Evolutionary conservation across 441 rosid genomes (phyloP).

Genomic region (Theobroma grandiflorum): DNA sequence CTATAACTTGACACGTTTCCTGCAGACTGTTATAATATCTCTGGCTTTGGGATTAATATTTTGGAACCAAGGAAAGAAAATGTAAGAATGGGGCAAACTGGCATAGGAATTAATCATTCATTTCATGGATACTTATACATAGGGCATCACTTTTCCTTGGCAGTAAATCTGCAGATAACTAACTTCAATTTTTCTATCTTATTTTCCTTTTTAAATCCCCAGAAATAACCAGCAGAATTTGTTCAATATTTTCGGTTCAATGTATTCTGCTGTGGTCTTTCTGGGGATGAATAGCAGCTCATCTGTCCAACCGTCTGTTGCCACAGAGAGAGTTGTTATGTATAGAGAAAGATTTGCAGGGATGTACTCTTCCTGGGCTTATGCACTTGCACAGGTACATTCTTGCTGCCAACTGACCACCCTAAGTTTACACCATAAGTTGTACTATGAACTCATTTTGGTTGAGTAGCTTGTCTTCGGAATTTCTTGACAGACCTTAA

Average conservation of each 20-base stretch:
- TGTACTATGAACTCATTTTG: neutral
- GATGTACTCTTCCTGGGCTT: conserved; percentile 63
- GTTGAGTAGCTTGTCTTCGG: neutral
- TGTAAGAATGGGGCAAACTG: conserved; percentile 44
- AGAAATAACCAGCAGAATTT: conserved; percentile 60
- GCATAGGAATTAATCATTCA: neutral
- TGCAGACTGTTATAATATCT: conserved; percentile 41
- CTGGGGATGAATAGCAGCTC: conserved; percentile 60
- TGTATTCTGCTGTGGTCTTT: conserved; percentile 51
- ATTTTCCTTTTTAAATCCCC: neutral
- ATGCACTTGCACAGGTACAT: conserved; percentile 53
- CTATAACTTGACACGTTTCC: conserved; percentile 55
- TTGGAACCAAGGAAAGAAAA: conserved; percentile 65
- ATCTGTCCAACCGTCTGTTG: conserved; percentile 48
- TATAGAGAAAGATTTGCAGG: conserved; percentile 70
- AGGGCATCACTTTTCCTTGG: neutral
- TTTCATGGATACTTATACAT: neutral
- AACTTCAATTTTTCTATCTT: neutral
- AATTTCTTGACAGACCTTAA: neutral
- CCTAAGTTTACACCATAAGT: neutral
- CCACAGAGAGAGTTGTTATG: conserved; percentile 56
- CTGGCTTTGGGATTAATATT: conserved; percentile 58
- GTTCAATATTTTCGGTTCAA: conserved; percentile 58
- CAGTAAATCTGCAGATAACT: neutral
- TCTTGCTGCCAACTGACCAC: no score